Evolutionary conservation across 306 rosid species (phyloP), one percentile per base, ranked within the genome.

Genomic region (Vigna unguiculata): DNA sequence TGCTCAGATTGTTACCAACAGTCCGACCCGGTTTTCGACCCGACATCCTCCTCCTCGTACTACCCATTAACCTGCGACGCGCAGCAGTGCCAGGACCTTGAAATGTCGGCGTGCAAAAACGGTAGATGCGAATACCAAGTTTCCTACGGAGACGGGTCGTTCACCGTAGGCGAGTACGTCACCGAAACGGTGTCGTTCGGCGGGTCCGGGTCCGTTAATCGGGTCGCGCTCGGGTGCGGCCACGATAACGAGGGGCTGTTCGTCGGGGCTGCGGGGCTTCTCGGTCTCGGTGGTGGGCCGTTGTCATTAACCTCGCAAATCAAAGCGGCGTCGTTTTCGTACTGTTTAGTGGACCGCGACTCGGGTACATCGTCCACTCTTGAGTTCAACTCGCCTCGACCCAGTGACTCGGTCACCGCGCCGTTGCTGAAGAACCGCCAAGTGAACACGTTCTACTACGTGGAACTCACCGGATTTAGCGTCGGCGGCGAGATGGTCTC

Each of bases 271-370:
- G 97, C 99, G 6, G 99, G 99, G 0, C 55, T 93, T 1, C 76
- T 96, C 13, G 99, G 99, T 0, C 96, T 96, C n/a, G 99, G 99
- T 2, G 97, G 96, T 0, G 98, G 99, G 3, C 4, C 85, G 0
- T 53, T 87, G 0, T 96, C 99, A 0, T 79, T 96, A 5, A 77
- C 87, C 0, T 83, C 91, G 0, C 98, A 92, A 72, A 81, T 89
- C 80, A 96, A 86, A 69, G 93, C 98, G 13, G 0, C 90, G 53
- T 83, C 97, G 69, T 87, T 96, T 52, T 96, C 99, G 0, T 96
- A 96, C 58, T 96, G 99, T 32, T 69, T 96, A 4, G 99, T 96
- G 0, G 85, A 96, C 43, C 97, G 99, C n/a, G 93, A 91, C 81
- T 89, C 98, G 4, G 52, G 69, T 2, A 25, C 71, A 17, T 83